Percentiles rank a stretch among this genome's conserved stretches.
These are phyloP conservation scores for Colletotrichum kahawae DNA, from an alignment of 2,329 filamentous ascomycete species.

Conservation along the genomic window DNA sequence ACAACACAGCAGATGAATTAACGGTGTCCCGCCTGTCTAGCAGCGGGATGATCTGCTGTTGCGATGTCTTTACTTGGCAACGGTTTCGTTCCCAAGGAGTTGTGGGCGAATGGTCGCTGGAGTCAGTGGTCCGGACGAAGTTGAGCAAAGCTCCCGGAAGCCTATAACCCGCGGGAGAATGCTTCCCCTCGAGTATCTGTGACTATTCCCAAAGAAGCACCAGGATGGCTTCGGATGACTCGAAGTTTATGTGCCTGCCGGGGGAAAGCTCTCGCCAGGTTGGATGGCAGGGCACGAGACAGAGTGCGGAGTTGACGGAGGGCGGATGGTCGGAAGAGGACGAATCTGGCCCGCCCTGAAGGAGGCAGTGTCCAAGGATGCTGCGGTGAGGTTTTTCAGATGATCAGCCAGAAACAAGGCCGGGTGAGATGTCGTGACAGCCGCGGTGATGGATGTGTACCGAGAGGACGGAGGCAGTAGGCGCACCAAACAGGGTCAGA, in stretches of 20 bases:
- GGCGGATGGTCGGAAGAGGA: background rate
- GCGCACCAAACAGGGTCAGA: background rate
- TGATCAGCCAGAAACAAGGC: background rate
- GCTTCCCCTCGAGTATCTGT: background rate
- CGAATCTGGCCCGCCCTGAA: background rate
- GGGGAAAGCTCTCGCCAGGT: background rate
- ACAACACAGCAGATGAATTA: background rate
- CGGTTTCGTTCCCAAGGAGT: background rate
- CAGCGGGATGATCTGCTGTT: background rate
- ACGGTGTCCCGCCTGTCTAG: background rate
- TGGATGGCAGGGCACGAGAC: background rate
- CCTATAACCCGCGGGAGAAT: background rate
- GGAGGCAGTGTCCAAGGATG: background rate
- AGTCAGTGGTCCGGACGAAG: background rate
- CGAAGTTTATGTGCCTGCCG: conserved; percentile 6
- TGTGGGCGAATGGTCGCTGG: background rate
- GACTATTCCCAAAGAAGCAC: background rate
- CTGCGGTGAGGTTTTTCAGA: background rate
- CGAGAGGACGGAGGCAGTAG: background rate
- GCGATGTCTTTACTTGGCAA: background rate
- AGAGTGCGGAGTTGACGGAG: background rate
- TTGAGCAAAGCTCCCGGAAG: background rate
- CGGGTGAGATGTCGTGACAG: background rate
- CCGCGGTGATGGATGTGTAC: background rate
- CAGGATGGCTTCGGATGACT: conserved; percentile 1